Base-by-base conservation (phyloP, 2,329 filamentous ascomycete species). In the Aspergillus unguis region DNA sequence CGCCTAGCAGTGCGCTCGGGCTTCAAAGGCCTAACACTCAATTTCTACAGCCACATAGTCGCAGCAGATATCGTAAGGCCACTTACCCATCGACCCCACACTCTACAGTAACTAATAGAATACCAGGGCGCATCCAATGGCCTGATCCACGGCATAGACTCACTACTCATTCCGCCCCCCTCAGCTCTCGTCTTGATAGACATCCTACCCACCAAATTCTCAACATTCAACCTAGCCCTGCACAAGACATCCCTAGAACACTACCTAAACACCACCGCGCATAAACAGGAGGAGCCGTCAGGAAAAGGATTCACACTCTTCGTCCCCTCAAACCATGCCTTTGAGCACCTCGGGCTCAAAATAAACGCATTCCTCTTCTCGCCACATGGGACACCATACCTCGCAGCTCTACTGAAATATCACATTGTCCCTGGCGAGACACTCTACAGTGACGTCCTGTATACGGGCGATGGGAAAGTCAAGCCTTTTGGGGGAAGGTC, bases 361-460 rank as follows among this genome's bases (percentile, higher is more conserved):
- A 82, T 86, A 62, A 95, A 92, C 65, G 88, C 85, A 25, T 96
- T 95, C 79, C 78, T 96, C 3, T 96, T 96, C 79, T 88, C 86
- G 53, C 77, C 82, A 28, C 81, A 79, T 48, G 92, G 92, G 1
- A 76, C 80, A 58, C 85, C 85, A 69, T 95, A 90, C 67, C 80
- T 96, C 17, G 84, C 82, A 59, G 89, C 89, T 0, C 75, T 96
- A 42, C 77, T 95, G 11, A 78, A 89, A 74, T 95, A 95, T 67
- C 88, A 92, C 64, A 79, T 92, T 44, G 86, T 87, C 1, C 80
- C 84, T 38, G 83, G 88, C 63, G 80, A 85, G 54, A 92, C 88
- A 0, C 74, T 95, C 0, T 96, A 96, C 77, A 89, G 86, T 5
- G 92, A 96, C 65, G 54, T 60, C 3, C 44, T 64, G 17, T 88